Evolutionary conservation across 306 rosid species (phyloP).

Genomic region (Gynostemma pentaphyllum): DNA sequence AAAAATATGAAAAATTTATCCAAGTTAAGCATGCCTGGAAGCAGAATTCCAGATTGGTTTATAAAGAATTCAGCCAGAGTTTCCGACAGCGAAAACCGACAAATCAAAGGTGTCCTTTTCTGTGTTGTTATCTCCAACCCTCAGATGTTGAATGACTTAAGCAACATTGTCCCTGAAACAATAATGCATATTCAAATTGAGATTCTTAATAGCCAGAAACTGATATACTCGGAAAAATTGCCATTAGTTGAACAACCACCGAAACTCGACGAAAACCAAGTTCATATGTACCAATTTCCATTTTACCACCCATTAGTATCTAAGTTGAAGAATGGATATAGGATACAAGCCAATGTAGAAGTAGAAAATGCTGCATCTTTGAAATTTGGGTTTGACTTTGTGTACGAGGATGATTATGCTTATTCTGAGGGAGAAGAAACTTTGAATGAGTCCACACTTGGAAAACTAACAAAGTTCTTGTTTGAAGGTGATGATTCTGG

Average conservation of each 20-base stretch:
- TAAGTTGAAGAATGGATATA: conserved; percentile 25
- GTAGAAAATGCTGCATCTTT: conserved; percentile 22
- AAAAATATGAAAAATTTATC: conserved; percentile 41
- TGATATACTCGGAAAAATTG: conserved; percentile 12
- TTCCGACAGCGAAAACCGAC: conserved; percentile 25
- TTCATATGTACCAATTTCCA: conserved; percentile 33
- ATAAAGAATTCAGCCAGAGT: conserved; percentile 24
- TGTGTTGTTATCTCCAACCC: conserved; percentile 39
- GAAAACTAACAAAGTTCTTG: too few relatives aligned
- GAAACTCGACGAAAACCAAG: conserved; percentile 27
- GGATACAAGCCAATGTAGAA: conserved; percentile 18
- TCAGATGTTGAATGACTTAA: conserved; percentile 9
- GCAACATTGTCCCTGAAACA: conserved; percentile 11
- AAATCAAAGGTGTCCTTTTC: conserved; percentile 28
- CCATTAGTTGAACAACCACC: conserved; percentile 31
- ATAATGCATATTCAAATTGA: conserved; percentile 25
- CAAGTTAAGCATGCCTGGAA: conserved; percentile 51
- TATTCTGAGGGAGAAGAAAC: conserved; percentile 34
- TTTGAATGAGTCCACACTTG: too few relatives aligned
- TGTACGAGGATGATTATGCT: conserved; percentile 49
- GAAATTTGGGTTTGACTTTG: conserved; percentile 30
- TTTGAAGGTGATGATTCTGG: too few relatives aligned
- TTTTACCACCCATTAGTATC: conserved; percentile 20
- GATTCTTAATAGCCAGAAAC: conserved; percentile 23
- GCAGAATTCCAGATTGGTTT: conserved; percentile 47